Base-by-base conservation (phyloP, 1,284 basidiomycete species). In the Cutaneotrichosporon sp. region DNA sequence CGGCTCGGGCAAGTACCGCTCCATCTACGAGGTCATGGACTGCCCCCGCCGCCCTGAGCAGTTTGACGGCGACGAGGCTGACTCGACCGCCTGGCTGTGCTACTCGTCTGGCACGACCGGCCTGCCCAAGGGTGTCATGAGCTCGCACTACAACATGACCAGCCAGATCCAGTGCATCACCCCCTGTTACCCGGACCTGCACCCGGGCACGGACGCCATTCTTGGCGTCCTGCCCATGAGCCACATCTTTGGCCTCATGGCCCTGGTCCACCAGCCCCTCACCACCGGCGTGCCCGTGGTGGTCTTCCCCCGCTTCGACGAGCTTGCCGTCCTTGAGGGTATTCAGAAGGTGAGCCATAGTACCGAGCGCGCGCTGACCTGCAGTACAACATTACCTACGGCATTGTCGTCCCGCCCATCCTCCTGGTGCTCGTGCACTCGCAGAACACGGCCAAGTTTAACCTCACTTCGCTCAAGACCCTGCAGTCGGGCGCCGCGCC, bases 401-500 rank as follows among this genome's bases (percentile, higher is more conserved):
- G 83, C 1, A 79, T 91, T 7, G 83, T 95, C 47, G 93, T 95
- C 0, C 93, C 94, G 0, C 93, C 93, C 0, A 87, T 97, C 47
- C 80, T 93, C 3, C 86, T 95, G 42, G 67, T 72, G 16, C 63
- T 80, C 34, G 63, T 78, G 25, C 67, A 81, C 61, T 78, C 78
- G 42, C 75, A 79, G 82, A 86, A 84, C n/a, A 83, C 89, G 1
- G 83, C 85, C 51, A 84, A 89, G 73, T 89, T 89, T 75, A 83
- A 93, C 69, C 65, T 95, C 54, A 84, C 82, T 3, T 84, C 84
- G 2, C 73, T 95, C 8, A 77, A 81, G 24, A 78, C 84, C 7
- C 69, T 94, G 54, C 83, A 87, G 67, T 90, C 86, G 1, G 92
- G 91, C 5, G 94, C 92, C 0, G 94, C 94, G 3, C 92, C 92